Evolutionary conservation across 306 rosid genomes (phyloP), one percentile per base, ranked within the genome.

Genomic region (Dicorynia guianensis): DNA sequence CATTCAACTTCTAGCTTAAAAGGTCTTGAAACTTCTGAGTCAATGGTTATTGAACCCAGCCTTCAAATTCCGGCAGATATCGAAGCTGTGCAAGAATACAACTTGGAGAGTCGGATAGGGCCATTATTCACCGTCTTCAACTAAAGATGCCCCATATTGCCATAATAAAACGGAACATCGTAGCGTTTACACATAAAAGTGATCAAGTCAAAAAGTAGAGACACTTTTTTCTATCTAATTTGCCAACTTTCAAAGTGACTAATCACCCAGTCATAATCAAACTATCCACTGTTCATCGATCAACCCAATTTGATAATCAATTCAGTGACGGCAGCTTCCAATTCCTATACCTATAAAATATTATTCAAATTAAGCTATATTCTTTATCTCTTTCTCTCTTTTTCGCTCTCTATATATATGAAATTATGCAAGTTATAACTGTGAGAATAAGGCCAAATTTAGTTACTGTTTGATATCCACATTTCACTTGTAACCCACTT

Each of bases 101-200:
- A 14, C 34, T 19, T 54, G 34, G 34, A 19, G 15, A 12, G 14
- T 33, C 20, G 12, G 60, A 38, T 64, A 64, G 54, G 69, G 54
- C 33, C 69, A 42, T 13, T 43, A 15, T 13, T 43, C 35, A 19
- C 49, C 48, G 46, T 36, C 46, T 25, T 25, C 30, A 25, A 25
- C 30, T 25, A 25, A 25, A 25, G 30, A 25, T 1, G 30, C 30
- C 30, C 30, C 30, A 25, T 25, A 25, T 25, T 25, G 30, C 30
- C 2, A 25, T 25, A 25, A 1, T 1, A 2, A 25, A 25, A 25
- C 30, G 30, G 30, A 43, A 19, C n/a, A 43, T 4, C 19, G 8
- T 43, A 64, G 69, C 69, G 69, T 64, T 64, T 64, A 64, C 17
- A 64, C 10, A 43, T 43, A 64, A 64, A 6, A 15, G 50, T 10